Conservation (phyloP, 2,329 filamentous ascomycete genomes). For the Incumbomyces lentus region DNA sequence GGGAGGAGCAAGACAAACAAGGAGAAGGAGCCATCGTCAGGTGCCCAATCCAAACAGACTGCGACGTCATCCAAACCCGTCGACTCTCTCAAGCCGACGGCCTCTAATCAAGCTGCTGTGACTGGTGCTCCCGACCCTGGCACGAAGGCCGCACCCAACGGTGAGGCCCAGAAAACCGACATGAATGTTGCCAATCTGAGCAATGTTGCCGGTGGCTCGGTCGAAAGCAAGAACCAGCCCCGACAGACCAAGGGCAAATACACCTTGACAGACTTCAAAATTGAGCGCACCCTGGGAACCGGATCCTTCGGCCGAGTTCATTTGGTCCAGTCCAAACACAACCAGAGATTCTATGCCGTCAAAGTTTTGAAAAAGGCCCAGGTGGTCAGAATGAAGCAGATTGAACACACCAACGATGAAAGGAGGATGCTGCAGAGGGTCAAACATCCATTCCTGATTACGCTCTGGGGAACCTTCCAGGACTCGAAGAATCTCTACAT, state of each 20-base stretch:
- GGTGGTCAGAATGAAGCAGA: slow-evolving; percentile 99
- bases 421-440: slow-evolving; percentile 90
- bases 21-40: slow-evolving; percentile 4
- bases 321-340: slow-evolving; percentile 93
- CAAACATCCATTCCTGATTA: slow-evolving; percentile 95
- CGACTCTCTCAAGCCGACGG: slow-evolving; percentile 22
- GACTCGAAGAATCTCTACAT: slow-evolving; percentile 95
- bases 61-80: slow-evolving; percentile 20
- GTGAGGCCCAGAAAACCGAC: slow-evolving; percentile 14
- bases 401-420: slow-evolving; percentile 98
- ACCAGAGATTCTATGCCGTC: slow-evolving; percentile 94
- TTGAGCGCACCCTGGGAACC: slow-evolving; percentile 85
- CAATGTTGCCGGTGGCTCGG: slow-evolving; percentile 16
- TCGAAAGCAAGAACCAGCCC: slow-evolving; percentile 26
- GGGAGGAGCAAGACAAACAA: slow-evolving; percentile 81
- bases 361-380: slow-evolving; percentile 98
- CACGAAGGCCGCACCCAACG: slow-evolving; percentile 21
- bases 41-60: slow-evolving; percentile 34
- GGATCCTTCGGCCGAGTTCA: slow-evolving; percentile 96
- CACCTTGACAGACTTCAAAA: slow-evolving; percentile 77
- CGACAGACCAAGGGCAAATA: slow-evolving; percentile 95
- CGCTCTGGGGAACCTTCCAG: slow-evolving; percentile 96
- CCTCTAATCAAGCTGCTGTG: slow-evolving; percentile 16
- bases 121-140: slow-evolving; percentile 18
- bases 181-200: slow-evolving; percentile 17